phyloP scores from a whole-genome alignment of 2,329 filamentous ascomycete species.

The Calonectria leucothoes region DNA sequence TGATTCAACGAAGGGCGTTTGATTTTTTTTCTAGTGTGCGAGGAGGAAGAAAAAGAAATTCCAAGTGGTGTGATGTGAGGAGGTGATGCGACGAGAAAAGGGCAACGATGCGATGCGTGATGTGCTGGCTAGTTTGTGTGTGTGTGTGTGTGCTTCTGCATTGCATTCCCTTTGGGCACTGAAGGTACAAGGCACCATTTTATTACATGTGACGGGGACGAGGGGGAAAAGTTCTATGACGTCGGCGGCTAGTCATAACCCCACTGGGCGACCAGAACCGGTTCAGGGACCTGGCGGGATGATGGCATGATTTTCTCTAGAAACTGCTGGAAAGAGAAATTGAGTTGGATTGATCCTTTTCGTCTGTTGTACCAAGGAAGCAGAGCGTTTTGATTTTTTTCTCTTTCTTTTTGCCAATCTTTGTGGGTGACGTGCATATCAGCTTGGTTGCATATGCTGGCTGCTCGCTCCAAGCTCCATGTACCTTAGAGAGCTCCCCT shows the following conservation, averaged over 20 bases:
- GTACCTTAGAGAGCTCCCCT: too few species aligned
- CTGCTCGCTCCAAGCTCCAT: too few species aligned
- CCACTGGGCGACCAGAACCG: not conserved
- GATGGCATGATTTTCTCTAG: not conserved
- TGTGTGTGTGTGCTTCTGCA: not conserved
- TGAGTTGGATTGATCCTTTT: not conserved
- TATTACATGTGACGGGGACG: constrained; percentile 11
- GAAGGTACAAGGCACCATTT: constrained; percentile 4
- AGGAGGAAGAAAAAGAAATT: not conserved
- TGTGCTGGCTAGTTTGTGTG: constrained; percentile 8
- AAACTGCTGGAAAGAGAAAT: not conserved
- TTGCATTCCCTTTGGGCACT: not conserved
- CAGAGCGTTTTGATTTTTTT: not conserved
- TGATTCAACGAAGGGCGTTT: not conserved
- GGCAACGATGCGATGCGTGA: constrained; percentile 2
- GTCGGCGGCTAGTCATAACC: constrained; percentile 16
- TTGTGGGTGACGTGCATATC: not conserved
- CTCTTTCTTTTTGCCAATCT: not conserved
- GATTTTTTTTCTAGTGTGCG: not conserved
- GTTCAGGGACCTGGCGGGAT: not conserved
- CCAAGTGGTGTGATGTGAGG: constrained; percentile 15
- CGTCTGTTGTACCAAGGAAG: not conserved
- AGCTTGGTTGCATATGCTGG: not conserved
- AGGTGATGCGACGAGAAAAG: not conserved
- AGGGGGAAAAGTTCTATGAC: constrained; percentile 15